Percentiles rank a stretch among this genome's conserved stretches.
phyloP scores from a whole-genome alignment of 2,329 filamentous ascomycete genomes.

The Sclerotinia minor region DNA sequence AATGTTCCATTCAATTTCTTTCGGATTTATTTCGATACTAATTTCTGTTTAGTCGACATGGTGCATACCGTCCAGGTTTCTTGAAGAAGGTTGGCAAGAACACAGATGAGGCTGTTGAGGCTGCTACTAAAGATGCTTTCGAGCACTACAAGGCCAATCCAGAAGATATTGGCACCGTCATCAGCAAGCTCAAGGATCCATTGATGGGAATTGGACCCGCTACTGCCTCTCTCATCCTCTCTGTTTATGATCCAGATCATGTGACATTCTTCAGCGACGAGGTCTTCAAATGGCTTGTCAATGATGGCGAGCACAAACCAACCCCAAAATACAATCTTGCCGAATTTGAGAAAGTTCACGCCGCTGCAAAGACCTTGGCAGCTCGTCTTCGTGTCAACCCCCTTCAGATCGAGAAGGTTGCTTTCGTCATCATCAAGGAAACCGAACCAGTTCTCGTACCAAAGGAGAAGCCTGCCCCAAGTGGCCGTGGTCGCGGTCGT shows the following conservation, averaged over 20 bases:
- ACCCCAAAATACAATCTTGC: slow-evolving; percentile 68
- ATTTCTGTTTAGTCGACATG: slow-evolving; percentile 48
- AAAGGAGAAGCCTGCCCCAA: slow-evolving; percentile 28
- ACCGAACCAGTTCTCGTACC: slow-evolving; percentile 34
- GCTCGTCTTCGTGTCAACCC: slow-evolving; percentile 56
- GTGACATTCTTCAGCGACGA: slow-evolving; percentile 81
- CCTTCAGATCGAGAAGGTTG: slow-evolving; percentile 67
- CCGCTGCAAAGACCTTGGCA: slow-evolving; percentile 47
- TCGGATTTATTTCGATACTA: slow-evolving; percentile 1
- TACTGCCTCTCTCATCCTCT: slow-evolving; percentile 72
- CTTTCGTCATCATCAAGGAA: slow-evolving; percentile 63
- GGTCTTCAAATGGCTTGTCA: slow-evolving; percentile 70
- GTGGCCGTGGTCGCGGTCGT: slow-evolving; percentile 33
- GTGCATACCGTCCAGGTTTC: slow-evolving; percentile 61
- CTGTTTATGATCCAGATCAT: slow-evolving; percentile 58
- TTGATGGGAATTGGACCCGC: slow-evolving; percentile 78
- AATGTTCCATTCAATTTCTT: neutral
- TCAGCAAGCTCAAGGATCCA: slow-evolving; percentile 54
- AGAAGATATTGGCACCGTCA: slow-evolving; percentile 45
- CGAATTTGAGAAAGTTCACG: slow-evolving; percentile 63
- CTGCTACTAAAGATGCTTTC: slow-evolving; percentile 56
- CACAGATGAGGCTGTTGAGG: slow-evolving; percentile 47
- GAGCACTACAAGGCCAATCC: slow-evolving; percentile 46
- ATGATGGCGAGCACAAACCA: slow-evolving; percentile 47
- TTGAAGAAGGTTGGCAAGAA: slow-evolving; percentile 60